Base-by-base conservation (phyloP, 2,329 filamentous ascomycete species). In the Arthrobotrys musiformis region DNA sequence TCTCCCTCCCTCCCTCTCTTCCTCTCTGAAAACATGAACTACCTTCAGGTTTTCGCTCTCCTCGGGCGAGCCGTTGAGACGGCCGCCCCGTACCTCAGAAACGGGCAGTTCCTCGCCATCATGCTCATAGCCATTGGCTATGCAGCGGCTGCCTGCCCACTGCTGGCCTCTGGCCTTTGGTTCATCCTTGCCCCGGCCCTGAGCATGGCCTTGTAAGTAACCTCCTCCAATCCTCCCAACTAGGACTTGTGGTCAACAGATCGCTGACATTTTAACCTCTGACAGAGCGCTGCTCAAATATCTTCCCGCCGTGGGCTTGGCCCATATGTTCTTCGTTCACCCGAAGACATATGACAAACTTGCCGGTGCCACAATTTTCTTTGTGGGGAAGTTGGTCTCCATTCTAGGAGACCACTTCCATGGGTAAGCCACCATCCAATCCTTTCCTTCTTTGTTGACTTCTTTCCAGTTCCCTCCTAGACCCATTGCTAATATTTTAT, bases 121-220 rank as follows among this genome's bases (percentile, higher is more conserved):
- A 30, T 52, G 17, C 22, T 66, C 19, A 9, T 66, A 30, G 19
- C 30, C 62, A 17, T 24, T 19, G 62, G 44, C 44, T 54, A 66
- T 22, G 46, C 46, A 9, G 35, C 35, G 22, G 40, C 30, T n/a
- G 40, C 30, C 9, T 40, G 17, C 46, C 46, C 61, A 17, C 8
- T 19, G 19, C 2, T 64, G 24, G 40, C 61, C 15, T 54, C 50
- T 4, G 50, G 6, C 28, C 19, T 54, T 35, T 46, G 11, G 26
- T 44, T n/a, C 11, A 37, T 15, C 19, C 8, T 40, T 42, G 13
- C 7, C 28, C 19, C 15, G 8, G 52, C 52, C 52, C 52, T 58
- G 52, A 58, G 52, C 44, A 52, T 52, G 44, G 30, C 30, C 46
- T 13, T 22, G 62, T 66, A 54, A 66, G 46, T 54, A 17, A 40